Evolutionary conservation across 108 stramenopile species (phyloP).

Genomic region (Asterionellopsis glacialis): DNA sequence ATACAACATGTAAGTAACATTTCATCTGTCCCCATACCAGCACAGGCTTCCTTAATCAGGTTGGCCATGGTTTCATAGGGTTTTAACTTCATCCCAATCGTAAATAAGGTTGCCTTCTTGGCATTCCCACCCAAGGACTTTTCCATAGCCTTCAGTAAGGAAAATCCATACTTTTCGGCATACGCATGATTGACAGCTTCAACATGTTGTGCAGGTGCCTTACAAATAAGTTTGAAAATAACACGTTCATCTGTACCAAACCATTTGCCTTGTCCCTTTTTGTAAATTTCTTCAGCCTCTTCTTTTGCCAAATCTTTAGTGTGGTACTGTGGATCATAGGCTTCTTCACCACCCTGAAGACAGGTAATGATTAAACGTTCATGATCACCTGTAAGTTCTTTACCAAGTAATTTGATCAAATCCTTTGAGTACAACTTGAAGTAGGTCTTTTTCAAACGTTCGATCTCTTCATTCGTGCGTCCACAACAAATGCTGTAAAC

Average conservation of each 20-base stretch:
- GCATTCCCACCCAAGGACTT: constrained; percentile 57
- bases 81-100: constrained; percentile 54
- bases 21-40: constrained; percentile 69
- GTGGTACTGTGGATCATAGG: constrained; percentile 59
- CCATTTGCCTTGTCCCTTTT: constrained; percentile 59
- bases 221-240: constrained; percentile 46
- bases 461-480: constrained; percentile 60
- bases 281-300: constrained; percentile 53
- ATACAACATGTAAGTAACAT: constrained; percentile 46
- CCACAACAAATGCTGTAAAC: constrained; percentile 59
- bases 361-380: constrained; percentile 46
- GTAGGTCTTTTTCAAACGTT: constrained; percentile 58
- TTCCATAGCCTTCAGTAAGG: constrained; percentile 57
- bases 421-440: constrained; percentile 67
- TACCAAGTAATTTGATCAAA: constrained; percentile 34
- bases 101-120: constrained; percentile 30
- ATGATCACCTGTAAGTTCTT: constrained; percentile 53
- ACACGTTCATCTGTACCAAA: constrained; percentile 46
- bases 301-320: constrained; percentile 52
- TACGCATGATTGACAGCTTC: constrained; percentile 38
- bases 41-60: constrained; percentile 58
- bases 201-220: constrained; percentile 33
- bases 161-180: constrained; percentile 56
- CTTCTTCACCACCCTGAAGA: constrained; percentile 59
- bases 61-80: constrained; percentile 56